Evolutionary conservation across 441 rosid species (phyloP).

Genomic region (Manihot esculenta): DNA sequence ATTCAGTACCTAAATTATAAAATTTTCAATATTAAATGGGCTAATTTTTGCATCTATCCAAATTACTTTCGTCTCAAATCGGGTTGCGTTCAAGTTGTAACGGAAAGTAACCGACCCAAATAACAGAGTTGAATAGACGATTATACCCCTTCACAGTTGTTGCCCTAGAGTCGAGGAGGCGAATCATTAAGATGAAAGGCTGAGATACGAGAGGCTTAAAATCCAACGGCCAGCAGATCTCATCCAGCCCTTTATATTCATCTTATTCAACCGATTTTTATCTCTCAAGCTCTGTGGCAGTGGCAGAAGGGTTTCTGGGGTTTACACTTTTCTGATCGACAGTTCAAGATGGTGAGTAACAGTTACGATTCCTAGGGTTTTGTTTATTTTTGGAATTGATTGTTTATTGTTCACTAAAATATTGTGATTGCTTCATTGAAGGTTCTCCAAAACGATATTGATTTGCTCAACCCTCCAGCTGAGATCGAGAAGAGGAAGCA

Average conservation of each 20-base stretch:
- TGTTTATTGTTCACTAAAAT: background rate
- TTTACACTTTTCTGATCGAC: background rate
- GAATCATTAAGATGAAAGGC: background rate
- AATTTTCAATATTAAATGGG: no score
- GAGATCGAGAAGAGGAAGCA: slow-evolving; percentile 61
- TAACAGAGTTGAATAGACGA: background rate
- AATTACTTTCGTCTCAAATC: no score
- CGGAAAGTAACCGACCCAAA: no score
- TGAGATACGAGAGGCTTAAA: background rate
- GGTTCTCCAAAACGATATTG: slow-evolving; percentile 56
- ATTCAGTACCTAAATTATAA: no score
- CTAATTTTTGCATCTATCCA: no score
- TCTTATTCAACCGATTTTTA: background rate
- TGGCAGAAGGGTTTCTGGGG: slow-evolving; percentile 4
- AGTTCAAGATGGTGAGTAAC: slow-evolving; percentile 5
- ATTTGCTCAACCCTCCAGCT: slow-evolving; percentile 51
- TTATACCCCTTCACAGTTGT: background rate
- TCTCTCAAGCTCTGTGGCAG: background rate
- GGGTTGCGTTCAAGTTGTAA: no score
- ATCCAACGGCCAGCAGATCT: slow-evolving; percentile 4
- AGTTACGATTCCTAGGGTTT: no score
- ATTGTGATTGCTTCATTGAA: slow-evolving; percentile 3
- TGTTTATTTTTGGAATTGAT: background rate
- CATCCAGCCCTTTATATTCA: background rate
- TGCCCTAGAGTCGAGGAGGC: background rate